These are phyloP conservation scores for Claviceps sp. DNA, from an alignment of 2,329 filamentous ascomycete species.

Conservation along the genomic window DNA sequence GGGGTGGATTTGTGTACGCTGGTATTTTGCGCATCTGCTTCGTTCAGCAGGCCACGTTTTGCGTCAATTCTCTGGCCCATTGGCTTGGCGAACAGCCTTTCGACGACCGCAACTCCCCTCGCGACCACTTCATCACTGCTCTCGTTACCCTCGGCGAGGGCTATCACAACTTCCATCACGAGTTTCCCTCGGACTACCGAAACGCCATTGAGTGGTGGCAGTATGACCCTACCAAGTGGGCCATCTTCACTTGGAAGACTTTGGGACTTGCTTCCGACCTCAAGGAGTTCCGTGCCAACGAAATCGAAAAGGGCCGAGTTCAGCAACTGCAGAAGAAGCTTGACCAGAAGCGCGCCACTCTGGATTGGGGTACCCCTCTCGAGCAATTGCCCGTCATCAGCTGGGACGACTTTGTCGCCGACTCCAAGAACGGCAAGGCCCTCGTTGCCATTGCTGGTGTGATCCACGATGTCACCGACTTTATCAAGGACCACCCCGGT, in stretches of 20 bases:
- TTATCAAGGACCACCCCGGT: conserved; percentile 84
- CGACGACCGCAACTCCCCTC: conserved; percentile 82
- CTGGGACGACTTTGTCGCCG: conserved; percentile 74
- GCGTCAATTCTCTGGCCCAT: conserved; percentile 81
- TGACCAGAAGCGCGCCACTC: conserved; percentile 67
- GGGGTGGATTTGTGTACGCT: conserved; percentile 71
- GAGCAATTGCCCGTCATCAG: conserved; percentile 75
- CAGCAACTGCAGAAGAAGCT: conserved; percentile 90
- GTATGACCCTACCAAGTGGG: conserved; percentile 87
- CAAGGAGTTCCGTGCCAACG: conserved; percentile 83
- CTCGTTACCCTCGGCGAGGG: conserved; percentile 77
- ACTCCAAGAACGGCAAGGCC: conserved; percentile 62
- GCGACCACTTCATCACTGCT: conserved; percentile 77
- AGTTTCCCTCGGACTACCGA: conserved; percentile 86
- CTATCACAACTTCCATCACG: conserved; percentile 94
- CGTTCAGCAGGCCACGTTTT: conserved; percentile 86
- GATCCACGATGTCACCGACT: conserved; percentile 71
- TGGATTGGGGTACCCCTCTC: conserved; percentile 78
- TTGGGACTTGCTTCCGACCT: conserved; percentile 74
- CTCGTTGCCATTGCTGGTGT: conserved; percentile 71
- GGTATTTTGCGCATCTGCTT: conserved; percentile 81
- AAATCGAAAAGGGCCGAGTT: conserved; percentile 82
- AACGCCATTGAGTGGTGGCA: conserved; percentile 86
- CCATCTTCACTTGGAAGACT: conserved; percentile 74
- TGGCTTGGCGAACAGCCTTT: conserved; percentile 89